phyloP scores from a whole-genome alignment of 768 basidiomycete genomes.

The Tubosaeta sp. region DNA sequence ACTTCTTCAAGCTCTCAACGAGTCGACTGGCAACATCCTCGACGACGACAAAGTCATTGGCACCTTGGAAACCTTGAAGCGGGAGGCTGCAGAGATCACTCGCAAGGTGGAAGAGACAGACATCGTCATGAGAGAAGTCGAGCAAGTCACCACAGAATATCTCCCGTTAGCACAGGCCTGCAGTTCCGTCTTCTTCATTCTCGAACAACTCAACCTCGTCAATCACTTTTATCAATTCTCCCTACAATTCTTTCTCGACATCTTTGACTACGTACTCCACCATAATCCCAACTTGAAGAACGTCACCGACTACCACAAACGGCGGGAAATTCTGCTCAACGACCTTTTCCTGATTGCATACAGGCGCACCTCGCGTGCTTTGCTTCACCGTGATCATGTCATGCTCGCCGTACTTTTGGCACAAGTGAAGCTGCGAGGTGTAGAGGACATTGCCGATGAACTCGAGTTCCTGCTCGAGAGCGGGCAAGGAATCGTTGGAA shows the following conservation, averaged over 20 bases:
- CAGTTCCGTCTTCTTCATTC: slow-evolving; percentile 93
- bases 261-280: slow-evolving; percentile 92
- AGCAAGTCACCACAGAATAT: slow-evolving; percentile 93
- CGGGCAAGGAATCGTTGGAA: slow-evolving; percentile 56
- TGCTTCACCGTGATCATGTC: slow-evolving; percentile 86
- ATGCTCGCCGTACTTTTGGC: slow-evolving; percentile 88
- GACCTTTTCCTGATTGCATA: slow-evolving; percentile 90
- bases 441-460: slow-evolving; percentile 79
- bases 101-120: slow-evolving; percentile 97
- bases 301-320: slow-evolving; percentile 64
- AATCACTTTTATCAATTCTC: slow-evolving; percentile 99
- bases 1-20: slow-evolving; percentile 91
- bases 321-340: slow-evolving; percentile 76
- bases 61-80: slow-evolving; percentile 91
- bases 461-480: slow-evolving; percentile 91
- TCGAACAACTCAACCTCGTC: slow-evolving; percentile 90
- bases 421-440: slow-evolving; percentile 78
- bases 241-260: slow-evolving; percentile 94
- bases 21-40: slow-evolving; percentile 93
- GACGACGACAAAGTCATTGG: slow-evolving; percentile 99
- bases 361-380: slow-evolving; percentile 82
- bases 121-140: slow-evolving; percentile 91
- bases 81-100: slow-evolving; percentile 94
- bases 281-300: slow-evolving; percentile 87
- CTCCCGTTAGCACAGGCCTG: slow-evolving; percentile 92